phyloP scores from a whole-genome alignment of 345 rosid genomes.

The Odontarrhena argentea region DNA sequence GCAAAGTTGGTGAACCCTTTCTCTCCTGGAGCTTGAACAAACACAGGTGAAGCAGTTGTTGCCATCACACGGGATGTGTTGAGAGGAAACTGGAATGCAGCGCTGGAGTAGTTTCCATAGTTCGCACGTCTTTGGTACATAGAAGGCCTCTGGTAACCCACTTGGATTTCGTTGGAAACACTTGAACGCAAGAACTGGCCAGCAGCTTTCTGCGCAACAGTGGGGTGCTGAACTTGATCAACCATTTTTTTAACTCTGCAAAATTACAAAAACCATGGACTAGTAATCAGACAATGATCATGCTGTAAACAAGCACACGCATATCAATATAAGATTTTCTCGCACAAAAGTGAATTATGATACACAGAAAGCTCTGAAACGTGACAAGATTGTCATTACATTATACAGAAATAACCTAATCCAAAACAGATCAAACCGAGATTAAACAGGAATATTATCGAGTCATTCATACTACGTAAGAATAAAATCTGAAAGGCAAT shows the following conservation, averaged over 20 bases:
- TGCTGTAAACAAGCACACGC: background rate
- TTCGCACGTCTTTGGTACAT: conserved; percentile 54
- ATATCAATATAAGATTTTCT: background rate
- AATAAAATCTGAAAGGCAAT: background rate
- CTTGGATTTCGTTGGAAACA: conserved; percentile 50
- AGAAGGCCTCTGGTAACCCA: conserved; percentile 55
- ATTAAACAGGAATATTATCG: background rate
- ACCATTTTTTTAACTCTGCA: conserved; percentile 63
- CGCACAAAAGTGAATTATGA: background rate
- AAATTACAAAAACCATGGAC: background rate
- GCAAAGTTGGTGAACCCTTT: conserved; percentile 64
- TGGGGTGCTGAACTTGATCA: conserved; percentile 75
- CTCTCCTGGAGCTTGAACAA: conserved; percentile 70
- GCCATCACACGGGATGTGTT: conserved; percentile 39
- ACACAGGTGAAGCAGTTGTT: conserved; percentile 52
- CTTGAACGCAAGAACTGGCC: conserved; percentile 60
- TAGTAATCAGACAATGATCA: background rate
- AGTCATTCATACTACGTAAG: too few relatives aligned
- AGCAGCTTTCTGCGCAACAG: conserved; percentile 65
- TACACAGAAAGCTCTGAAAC: background rate
- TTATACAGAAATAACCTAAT: too few relatives aligned
- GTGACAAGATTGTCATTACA: too few relatives aligned
- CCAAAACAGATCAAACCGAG: background rate
- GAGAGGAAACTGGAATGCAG: conserved; percentile 57
- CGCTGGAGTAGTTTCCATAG: conserved; percentile 66